Evolutionary conservation across 1,284 basidiomycete genomes (phyloP).

Genomic region (Puccinia hordei): DNA sequence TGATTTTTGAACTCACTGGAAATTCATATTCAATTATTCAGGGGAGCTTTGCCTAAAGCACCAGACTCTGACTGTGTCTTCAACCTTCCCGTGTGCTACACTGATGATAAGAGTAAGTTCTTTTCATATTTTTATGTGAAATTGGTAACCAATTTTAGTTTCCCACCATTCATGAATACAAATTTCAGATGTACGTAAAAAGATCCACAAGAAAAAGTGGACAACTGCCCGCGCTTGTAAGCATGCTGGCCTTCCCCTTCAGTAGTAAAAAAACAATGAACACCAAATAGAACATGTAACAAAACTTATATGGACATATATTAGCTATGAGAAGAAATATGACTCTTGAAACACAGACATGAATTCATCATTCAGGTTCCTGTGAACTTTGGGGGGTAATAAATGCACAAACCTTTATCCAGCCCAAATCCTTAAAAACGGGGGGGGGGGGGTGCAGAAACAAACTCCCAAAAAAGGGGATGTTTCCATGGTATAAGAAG

Average conservation of each 20-base stretch:
- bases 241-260: constrained; percentile 26
- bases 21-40: not conserved
- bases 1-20: not conserved
- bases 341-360: no score
- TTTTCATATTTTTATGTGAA: not conserved
- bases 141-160: not conserved
- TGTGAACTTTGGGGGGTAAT: no score
- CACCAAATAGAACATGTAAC: no score
- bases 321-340: no score
- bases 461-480: no score
- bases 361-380: no score
- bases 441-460: no score
- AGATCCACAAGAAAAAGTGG: constrained; percentile 39
- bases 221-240: constrained; percentile 35
- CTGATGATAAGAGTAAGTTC: not conserved
- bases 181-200: constrained; percentile 16
- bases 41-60: constrained; percentile 9
- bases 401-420: no score
- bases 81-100: constrained; percentile 44
- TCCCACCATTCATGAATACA: not conserved
- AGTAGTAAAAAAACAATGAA: not conserved
- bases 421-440: no score
- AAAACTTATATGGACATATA: no score
- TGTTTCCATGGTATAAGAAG: no score
- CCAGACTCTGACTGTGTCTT: constrained; percentile 32